Evolutionary conservation across 805 yeast genomes (phyloP).

Genomic region (Scheffersomyces amazonensis): DNA sequence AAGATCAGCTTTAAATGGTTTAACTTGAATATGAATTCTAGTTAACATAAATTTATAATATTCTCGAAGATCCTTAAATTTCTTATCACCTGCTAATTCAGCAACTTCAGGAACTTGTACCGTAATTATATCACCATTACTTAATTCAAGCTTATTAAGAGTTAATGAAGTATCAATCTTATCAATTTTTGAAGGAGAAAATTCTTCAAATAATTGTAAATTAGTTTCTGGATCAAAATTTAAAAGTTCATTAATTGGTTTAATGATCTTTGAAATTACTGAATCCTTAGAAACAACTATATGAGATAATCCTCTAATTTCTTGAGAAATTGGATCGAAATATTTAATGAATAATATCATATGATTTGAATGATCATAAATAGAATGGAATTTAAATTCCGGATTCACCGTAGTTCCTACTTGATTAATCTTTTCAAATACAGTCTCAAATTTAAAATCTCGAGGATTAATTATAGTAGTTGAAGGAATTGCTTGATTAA

Average conservation of each 20-base stretch:
- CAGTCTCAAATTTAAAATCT: conserved; percentile 20
- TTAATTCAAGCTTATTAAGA: conserved; percentile 56
- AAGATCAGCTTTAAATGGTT: conserved; percentile 43
- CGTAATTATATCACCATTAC: conserved; percentile 65
- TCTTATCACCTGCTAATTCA: conserved; percentile 12
- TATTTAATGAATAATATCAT: conserved; percentile 53
- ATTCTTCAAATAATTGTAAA: conserved; percentile 55
- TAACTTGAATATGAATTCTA: conserved; percentile 57
- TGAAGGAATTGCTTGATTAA: conserved; percentile 18
- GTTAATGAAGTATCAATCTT: conserved; percentile 35
- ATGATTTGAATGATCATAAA: conserved; percentile 15
- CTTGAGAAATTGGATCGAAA: conserved; percentile 56
- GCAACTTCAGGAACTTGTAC: conserved; percentile 25
- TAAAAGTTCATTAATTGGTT: conserved; percentile 40
- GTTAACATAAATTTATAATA: conserved; percentile 56
- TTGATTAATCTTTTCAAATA: conserved; percentile 14
- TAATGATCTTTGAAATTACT: conserved; percentile 37
- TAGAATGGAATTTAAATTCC: conserved; percentile 9
- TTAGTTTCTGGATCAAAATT: conserved; percentile 31
- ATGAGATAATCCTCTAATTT: conserved; percentile 67
- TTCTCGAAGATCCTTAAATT: conserved; percentile 31
- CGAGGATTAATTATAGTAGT: conserved; percentile 13
- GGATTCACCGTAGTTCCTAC: conserved; percentile 5
- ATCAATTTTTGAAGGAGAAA: conserved; percentile 53
- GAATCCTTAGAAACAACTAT: conserved; percentile 49